phyloP scores from a whole-genome alignment of 1,139 yeast species.

The Arxiozyma telluris region DNA sequence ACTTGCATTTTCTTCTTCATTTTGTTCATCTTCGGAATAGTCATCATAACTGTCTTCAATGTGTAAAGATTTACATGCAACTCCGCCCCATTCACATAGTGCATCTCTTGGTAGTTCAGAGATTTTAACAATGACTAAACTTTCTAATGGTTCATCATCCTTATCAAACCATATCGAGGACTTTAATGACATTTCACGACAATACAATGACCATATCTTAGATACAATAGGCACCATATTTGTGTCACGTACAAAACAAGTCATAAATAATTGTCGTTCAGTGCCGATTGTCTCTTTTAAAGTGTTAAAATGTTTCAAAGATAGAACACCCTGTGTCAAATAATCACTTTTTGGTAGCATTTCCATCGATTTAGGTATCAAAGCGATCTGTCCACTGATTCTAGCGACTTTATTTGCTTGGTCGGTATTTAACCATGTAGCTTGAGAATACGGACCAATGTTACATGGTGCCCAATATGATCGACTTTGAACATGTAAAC shows the following conservation, averaged over 20 bases:
- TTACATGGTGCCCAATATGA: conserved; percentile 98
- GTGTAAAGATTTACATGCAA: conserved; percentile 36
- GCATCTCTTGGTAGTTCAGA: conserved; percentile 61
- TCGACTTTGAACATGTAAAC: conserved; percentile 82
- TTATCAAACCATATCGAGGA: conserved; percentile 23
- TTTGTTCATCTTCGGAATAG: conserved; percentile 21
- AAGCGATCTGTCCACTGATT: conserved; percentile 89
- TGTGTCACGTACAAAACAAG: conserved; percentile 45
- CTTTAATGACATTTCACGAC: conserved; percentile 17
- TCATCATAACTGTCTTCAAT: conserved; percentile 37
- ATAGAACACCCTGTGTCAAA: conserved; percentile 37
- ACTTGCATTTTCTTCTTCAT: not conserved
- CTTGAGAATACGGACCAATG: conserved; percentile 94
- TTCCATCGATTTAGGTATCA: conserved; percentile 64
- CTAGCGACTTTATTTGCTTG: conserved; percentile 41
- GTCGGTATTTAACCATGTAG: conserved; percentile 41
- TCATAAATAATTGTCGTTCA: conserved; percentile 36
- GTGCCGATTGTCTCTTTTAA: conserved; percentile 50
- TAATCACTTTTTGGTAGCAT: conserved; percentile 25
- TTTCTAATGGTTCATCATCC: conserved; percentile 24
- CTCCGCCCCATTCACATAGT: conserved; percentile 70
- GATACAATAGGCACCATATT: conserved; percentile 30
- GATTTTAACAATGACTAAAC: conserved; percentile 50
- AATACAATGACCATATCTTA: conserved; percentile 35
- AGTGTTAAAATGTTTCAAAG: conserved; percentile 68